Base-by-base conservation (phyloP, 2,329 filamentous ascomycete genomes). In the Ascocoryne sarcoides region DNA sequence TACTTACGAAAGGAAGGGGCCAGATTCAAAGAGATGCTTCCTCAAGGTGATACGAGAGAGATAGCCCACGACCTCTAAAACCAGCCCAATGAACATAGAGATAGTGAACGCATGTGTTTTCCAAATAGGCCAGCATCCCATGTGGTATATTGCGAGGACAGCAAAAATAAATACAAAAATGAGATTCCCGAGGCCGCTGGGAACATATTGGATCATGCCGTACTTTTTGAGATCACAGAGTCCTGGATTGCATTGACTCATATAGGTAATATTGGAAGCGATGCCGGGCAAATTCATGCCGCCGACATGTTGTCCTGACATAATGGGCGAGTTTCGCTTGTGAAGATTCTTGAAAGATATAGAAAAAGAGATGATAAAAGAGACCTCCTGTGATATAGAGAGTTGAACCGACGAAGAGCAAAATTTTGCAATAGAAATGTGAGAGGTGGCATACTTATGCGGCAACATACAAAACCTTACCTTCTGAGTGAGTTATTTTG, bases 211-310 rank as follows among this genome's bases (percentile, higher is more conserved):
- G 10, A 46, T 16, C 3, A 18, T 32, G 10, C 31, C 43, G 28
- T 46, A 42, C 15, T 19, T 7, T 10, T 37, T 40, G 10, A 46
- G 34, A 15, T 42, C 40, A 32, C 47, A 48, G 3, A 50, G 39
- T 3, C 19, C 23, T 4, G 39, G 40, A 5, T 37, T 50, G 35
- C 47, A 50, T 32, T 50, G 33, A 4, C 28, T 36, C 19, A 44
- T 32, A 15, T 15, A 32, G 16, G 38, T 42, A 19, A 50, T 37
- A 18, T 42, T 45, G 21, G 43, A 10, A 10, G 39, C 39, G 10
- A 49, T 39, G 30, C 41, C 44, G 8, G 43, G 38, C 10, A 18
- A 32, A 26, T 26, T 7, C 23, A 26, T 7, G 29, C 37, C 36
- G 7, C 21, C 31, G 19, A 44, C 18, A 16, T 36, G 40, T 16